Evolutionary conservation across 2,329 filamentous ascomycete genomes (phyloP).

Genomic region (Chaetomiaceae sp.): DNA sequence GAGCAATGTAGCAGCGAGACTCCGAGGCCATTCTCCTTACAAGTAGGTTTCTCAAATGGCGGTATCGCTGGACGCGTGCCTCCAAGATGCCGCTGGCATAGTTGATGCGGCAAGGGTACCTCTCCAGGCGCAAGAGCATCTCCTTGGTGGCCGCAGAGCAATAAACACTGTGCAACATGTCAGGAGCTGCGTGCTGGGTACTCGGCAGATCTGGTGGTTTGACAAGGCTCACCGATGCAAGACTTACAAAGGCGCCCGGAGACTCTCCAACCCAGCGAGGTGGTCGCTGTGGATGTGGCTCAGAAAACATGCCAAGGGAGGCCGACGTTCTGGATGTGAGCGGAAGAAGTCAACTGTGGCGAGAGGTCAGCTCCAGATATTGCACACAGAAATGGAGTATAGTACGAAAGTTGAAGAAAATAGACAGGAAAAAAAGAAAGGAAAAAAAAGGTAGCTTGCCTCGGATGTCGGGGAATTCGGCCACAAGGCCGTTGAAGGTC

Average conservation of each 20-base stretch:
- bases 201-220: no score
- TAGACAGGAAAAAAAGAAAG: no score
- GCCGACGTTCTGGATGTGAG: constrained; percentile 43
- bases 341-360: constrained; percentile 77
- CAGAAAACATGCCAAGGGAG: constrained; percentile 78
- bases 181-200: no score
- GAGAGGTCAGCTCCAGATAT: no score
- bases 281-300: constrained; percentile 94
- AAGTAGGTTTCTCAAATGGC: constrained; percentile 65
- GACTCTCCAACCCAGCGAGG: constrained; percentile 70
- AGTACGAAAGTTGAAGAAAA: background rate
- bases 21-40: no score
- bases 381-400: no score
- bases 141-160: constrained; percentile 80
- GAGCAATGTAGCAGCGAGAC: no score
- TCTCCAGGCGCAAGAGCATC: constrained; percentile 75
- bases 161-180: constrained; percentile 55
- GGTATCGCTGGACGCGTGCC: constrained; percentile 67
- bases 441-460: constrained; percentile 37
- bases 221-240: no score
- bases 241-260: constrained; percentile 71
- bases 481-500: constrained; percentile 66
- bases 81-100: constrained; percentile 75
- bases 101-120: constrained; percentile 74
- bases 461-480: constrained; percentile 75